Conservation (phyloP, 108 stramenopile genomes). For the Stephanodiscus minutulus region DNA sequence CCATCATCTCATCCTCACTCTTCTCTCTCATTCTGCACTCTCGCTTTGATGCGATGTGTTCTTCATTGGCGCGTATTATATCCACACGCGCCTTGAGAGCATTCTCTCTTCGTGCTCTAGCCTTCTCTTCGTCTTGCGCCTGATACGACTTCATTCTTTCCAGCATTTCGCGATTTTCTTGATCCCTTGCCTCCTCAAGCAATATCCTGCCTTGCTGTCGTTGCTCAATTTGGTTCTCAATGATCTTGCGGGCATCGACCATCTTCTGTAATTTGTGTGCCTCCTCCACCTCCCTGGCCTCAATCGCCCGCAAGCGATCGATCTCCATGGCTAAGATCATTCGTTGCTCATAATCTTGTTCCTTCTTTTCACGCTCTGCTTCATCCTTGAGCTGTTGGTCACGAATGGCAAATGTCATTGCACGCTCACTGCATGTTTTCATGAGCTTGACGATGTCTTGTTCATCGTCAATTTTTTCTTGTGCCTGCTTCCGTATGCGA, state of each 20-base stretch:
- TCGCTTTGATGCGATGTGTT: constrained; percentile 53
- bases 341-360: constrained; percentile 67
- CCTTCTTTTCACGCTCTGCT: constrained; percentile 48
- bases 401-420: constrained; percentile 78
- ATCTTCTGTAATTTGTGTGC: constrained; percentile 55
- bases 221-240: constrained; percentile 73
- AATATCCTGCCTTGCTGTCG: constrained; percentile 57
- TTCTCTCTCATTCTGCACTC: constrained; percentile 52
- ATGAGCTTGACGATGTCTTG: constrained; percentile 78
- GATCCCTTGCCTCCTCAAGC: constrained; percentile 74
- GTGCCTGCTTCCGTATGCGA: constrained; percentile 69
- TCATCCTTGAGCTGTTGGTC: constrained; percentile 82
- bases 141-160: constrained; percentile 57
- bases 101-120: constrained; percentile 36
- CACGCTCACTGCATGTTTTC: constrained; percentile 65
- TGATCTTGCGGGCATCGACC: constrained; percentile 72
- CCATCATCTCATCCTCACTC: constrained; percentile 75
- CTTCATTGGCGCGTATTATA: constrained; percentile 74
- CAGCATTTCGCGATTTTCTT: constrained; percentile 75
- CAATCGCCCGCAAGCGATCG: constrained; percentile 66
- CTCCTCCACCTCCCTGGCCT: constrained; percentile 66
- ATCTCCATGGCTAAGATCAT: constrained; percentile 80
- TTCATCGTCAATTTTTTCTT: constrained; percentile 63
- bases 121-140: constrained; percentile 58
- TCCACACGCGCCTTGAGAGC: constrained; percentile 45